Base-by-base conservation (phyloP, 164 flowering plant genomes). In the Euptelea pleiosperma region DNA sequence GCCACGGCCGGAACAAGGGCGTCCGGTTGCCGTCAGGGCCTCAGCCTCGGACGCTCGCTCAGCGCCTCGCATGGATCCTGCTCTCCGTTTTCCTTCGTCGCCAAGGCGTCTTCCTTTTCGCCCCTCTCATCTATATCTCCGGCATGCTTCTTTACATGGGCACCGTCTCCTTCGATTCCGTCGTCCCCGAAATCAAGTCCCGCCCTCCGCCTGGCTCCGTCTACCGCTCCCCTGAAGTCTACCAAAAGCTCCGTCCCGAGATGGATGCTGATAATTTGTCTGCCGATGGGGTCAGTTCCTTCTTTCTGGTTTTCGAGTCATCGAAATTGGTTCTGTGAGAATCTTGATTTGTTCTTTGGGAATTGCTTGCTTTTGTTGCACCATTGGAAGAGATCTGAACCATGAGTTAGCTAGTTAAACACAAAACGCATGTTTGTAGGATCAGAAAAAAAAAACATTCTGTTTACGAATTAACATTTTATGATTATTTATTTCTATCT, bases 91-190 rank as follows among this genome's bases (percentile, higher is more conserved):
- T 88, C 24, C 80, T 88, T 59, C 86, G 90, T 11, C 77, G 90
- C 0, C 96, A 86, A 64, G 96, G 92, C 34, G 68, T 88, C 41
- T 88, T 88, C 68, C 77, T 88, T 30, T 84, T 88, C 62, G 91
- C 89, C 0, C 96, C 96, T 7, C 71, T 88, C 15, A 67, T 88
- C 36, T 88, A 88, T 66, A 82, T 88, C 64, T 78, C 87, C 43
- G 82, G 89, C 30, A 88, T 88, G 92, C 71, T 88, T 7, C 78
- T 86, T 18, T 88, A 85, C 69, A 85, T 88, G 91, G 89, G 92
- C 22, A 70, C 90, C 37, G 83, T 84, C 19, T 73, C 80, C 0
- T 77, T 87, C 25, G 91, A 87, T 42, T 21, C 30, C 6, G 83
- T 69, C 16, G 80, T 72, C 21, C 85, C 86, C 28, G 18, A 65